Evolutionary conservation across 108 stramenopile genomes (phyloP).

Genomic region (Pseudonitzschia delicatissima): DNA sequence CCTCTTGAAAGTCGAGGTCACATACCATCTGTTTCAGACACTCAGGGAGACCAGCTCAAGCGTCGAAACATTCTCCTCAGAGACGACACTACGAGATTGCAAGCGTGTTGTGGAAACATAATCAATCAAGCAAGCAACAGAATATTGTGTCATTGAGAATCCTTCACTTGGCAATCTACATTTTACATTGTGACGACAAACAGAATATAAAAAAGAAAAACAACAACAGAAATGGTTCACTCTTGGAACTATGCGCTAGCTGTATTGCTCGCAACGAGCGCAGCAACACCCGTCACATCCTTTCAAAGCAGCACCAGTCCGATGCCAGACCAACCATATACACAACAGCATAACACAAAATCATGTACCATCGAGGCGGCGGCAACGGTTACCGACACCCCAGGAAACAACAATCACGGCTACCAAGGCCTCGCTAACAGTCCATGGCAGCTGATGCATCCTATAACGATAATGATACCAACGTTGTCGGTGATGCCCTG

Average conservation of each 20-base stretch:
- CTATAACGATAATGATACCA: neutral
- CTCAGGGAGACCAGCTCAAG: too few relatives aligned
- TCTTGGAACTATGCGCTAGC: conserved; percentile 2
- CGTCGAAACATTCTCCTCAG: too few relatives aligned
- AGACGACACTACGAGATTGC: too few relatives aligned
- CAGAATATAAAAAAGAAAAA: neutral
- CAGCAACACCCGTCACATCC: neutral
- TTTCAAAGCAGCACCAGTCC: neutral
- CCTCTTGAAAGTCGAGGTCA: too few relatives aligned
- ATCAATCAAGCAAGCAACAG: too few relatives aligned
- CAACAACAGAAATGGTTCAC: conserved; percentile 1
- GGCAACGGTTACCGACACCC: neutral
- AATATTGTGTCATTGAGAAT: too few relatives aligned
- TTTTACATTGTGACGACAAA: too few relatives aligned
- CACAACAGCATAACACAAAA: neutral
- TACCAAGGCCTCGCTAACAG: neutral
- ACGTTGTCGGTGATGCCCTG: neutral
- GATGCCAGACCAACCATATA: too few relatives aligned
- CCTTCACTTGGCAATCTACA: too few relatives aligned
- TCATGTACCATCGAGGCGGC: neutral
- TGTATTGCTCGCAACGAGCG: neutral
- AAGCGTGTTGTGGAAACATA: too few relatives aligned
- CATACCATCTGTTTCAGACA: too few relatives aligned
- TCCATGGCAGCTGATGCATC: conserved; percentile 4
- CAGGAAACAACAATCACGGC: neutral